These are phyloP conservation scores for Yueomyces sp. DNA, from an alignment of 805 yeast genomes.

Conservation along the genomic window DNA sequence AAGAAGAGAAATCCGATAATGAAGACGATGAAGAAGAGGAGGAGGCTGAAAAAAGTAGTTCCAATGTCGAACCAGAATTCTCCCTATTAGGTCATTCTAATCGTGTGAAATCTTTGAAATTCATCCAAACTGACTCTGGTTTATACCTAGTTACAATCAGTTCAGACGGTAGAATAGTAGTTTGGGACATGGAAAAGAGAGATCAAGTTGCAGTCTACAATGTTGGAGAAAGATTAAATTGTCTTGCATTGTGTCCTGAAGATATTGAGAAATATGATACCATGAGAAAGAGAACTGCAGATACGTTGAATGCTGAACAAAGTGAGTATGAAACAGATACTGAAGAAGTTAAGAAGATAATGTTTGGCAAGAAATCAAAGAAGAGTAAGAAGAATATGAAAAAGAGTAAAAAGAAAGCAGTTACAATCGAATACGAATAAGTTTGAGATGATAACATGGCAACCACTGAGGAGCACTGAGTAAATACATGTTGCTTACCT, in stretches of 20 bases:
- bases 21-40: constrained; percentile 22
- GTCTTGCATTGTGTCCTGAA: constrained; percentile 68
- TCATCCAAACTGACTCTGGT: constrained; percentile 17
- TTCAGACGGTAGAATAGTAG: constrained; percentile 86
- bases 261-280: constrained; percentile 58
- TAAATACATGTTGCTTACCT: too few species aligned
- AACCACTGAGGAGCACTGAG: too few species aligned
- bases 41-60: constrained; percentile 6
- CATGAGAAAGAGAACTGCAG: constrained; percentile 47
- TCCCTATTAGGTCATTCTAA: constrained; percentile 67
- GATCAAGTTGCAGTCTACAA: constrained; percentile 87
- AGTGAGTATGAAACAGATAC: constrained; percentile 70
- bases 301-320: constrained; percentile 42
- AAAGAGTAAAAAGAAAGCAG: constrained; percentile 29
- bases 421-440: constrained; percentile 45
- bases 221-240: constrained; percentile 82
- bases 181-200: constrained; percentile 59
- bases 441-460: too few species aligned
- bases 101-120: constrained; percentile 69
- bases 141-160: constrained; percentile 63
- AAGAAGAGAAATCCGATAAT: constrained; percentile 5
- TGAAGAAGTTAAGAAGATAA: constrained; percentile 45
- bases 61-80: constrained; percentile 35
- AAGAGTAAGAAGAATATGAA: constrained; percentile 30
- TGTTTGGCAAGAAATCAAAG: constrained; percentile 35